phyloP scores from a whole-genome alignment of 1,284 basidiomycete genomes.

The Cutaneotrichosporon mucoides region DNA sequence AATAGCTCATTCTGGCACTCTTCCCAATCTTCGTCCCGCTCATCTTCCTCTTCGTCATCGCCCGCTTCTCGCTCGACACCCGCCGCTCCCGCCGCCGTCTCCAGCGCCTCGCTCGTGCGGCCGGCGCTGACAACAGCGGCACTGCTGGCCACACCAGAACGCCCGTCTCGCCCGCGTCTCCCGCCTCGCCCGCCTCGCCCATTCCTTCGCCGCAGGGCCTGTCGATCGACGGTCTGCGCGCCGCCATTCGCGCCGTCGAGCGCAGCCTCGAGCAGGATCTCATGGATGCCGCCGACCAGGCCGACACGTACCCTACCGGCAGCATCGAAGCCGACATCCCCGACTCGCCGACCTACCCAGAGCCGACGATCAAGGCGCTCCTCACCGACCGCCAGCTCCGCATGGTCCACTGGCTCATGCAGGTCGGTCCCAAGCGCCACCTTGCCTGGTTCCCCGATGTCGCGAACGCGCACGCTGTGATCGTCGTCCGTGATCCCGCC shows the following conservation, averaged over 20 bases:
- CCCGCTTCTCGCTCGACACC: constrained; percentile 36
- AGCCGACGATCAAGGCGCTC: constrained; percentile 19
- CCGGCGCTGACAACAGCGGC: background rate
- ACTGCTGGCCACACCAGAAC: too few relatives aligned
- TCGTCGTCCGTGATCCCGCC: constrained; percentile 37
- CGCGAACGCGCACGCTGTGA: constrained; percentile 41
- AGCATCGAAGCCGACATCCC: background rate
- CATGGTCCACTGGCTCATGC: constrained; percentile 40
- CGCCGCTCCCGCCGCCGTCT: constrained; percentile 29
- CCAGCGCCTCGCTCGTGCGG: constrained; percentile 26
- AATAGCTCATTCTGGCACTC: constrained; percentile 56
- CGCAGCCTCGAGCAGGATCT: constrained; percentile 35
- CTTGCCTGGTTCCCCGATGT: constrained; percentile 42
- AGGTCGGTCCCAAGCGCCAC: constrained; percentile 30
- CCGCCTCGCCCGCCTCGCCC: background rate
- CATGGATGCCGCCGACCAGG: constrained; percentile 23
- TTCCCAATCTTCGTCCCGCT: constrained; percentile 55
- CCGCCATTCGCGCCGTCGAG: constrained; percentile 35
- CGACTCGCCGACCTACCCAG: background rate
- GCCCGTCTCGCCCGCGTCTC: background rate
- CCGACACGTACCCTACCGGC: background rate
- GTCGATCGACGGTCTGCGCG: constrained; percentile 31
- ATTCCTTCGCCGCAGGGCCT: constrained; percentile 10
- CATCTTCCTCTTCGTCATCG: constrained; percentile 49
- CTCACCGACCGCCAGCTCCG: constrained; percentile 36